Percentiles rank a stretch among this genome's conserved stretches.
Conservation (phyloP, 495 filamentous ascomycete genomes). For the Penicillium coffeae region DNA sequence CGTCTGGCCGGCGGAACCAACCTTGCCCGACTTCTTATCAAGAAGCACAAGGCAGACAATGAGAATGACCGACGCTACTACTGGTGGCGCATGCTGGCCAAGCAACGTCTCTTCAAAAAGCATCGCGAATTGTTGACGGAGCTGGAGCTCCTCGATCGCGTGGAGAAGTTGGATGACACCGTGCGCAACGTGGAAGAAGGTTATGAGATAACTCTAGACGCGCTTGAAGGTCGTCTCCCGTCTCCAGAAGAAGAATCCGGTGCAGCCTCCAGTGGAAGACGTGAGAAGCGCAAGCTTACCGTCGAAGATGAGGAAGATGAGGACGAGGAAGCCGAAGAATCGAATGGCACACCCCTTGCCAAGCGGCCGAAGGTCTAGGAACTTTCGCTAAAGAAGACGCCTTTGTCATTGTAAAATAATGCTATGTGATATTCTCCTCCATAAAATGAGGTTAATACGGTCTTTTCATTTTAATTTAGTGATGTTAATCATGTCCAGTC, state of each 20-base stretch:
- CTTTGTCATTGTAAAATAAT: constrained; percentile 19
- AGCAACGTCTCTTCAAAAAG: constrained; percentile 75
- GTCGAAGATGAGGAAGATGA: constrained; percentile 47
- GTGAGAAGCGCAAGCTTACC: constrained; percentile 46
- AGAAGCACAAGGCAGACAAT: constrained; percentile 49
- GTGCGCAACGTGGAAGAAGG: constrained; percentile 75
- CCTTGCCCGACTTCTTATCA: constrained; percentile 48
- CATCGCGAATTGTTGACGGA: constrained; percentile 75
- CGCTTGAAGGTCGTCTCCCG: constrained; percentile 37
- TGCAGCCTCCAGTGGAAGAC: constrained; percentile 25
- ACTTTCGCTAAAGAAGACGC: background rate
- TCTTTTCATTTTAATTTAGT: background rate
- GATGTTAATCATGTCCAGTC: background rate
- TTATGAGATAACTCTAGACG: constrained; percentile 65
- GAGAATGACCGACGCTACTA: constrained; percentile 62
- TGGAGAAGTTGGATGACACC: constrained; percentile 77
- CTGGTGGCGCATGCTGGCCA: constrained; percentile 80
- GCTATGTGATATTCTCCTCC: constrained; percentile 3
- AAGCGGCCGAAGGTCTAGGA: constrained; percentile 40
- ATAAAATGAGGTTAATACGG: background rate
- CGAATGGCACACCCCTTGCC: constrained; percentile 15
- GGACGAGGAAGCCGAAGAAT: constrained; percentile 26
- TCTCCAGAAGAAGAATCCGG: constrained; percentile 16
- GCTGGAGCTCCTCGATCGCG: constrained; percentile 69
- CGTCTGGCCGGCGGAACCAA: constrained; percentile 52